These are phyloP conservation scores for Apiotrichum montevideense DNA, from an alignment of 1,284 basidiomycete genomes.

Conservation along the genomic window DNA sequence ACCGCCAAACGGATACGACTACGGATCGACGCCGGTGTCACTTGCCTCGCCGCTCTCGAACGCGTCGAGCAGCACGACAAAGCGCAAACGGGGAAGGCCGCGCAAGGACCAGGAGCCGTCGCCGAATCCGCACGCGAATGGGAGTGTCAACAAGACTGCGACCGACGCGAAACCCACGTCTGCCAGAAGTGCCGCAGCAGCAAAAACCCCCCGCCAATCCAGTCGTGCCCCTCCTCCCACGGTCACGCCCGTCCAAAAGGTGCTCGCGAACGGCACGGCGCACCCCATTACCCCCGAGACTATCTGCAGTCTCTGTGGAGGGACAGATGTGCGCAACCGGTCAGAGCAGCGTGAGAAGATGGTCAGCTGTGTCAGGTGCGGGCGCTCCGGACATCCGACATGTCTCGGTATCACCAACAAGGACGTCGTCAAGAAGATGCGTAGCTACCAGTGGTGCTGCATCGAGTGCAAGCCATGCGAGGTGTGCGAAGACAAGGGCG, in stretches of 20 bases:
- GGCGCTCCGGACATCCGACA: conserved; percentile 56
- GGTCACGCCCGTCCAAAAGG: background rate
- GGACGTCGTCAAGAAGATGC: conserved; percentile 30
- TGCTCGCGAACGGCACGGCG: background rate
- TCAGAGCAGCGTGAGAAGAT: conserved; percentile 28
- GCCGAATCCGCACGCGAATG: conserved; percentile 1
- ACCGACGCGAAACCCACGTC: background rate
- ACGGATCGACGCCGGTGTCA: conserved; percentile 1
- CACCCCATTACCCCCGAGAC: conserved; percentile 12
- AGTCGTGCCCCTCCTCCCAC: background rate
- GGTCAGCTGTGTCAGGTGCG: conserved; percentile 37
- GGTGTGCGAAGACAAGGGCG: conserved; percentile 73
- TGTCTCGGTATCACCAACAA: conserved; percentile 53
- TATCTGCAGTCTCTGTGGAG: conserved; percentile 31
- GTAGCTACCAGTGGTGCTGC: conserved; percentile 79
- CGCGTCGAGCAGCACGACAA: conserved; percentile 5
- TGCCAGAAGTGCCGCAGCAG: background rate
- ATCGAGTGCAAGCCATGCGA: conserved; percentile 92
- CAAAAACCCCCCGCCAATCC: background rate
- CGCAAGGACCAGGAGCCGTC: background rate
- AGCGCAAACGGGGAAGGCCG: conserved; percentile 21
- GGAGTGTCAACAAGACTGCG: background rate
- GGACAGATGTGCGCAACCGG: conserved; percentile 23
- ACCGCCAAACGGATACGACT: conserved; percentile 9
- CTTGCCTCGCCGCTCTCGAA: conserved; percentile 7